phyloP scores from a whole-genome alignment of 805 yeast genomes.

The Yueomyces sinensis region DNA sequence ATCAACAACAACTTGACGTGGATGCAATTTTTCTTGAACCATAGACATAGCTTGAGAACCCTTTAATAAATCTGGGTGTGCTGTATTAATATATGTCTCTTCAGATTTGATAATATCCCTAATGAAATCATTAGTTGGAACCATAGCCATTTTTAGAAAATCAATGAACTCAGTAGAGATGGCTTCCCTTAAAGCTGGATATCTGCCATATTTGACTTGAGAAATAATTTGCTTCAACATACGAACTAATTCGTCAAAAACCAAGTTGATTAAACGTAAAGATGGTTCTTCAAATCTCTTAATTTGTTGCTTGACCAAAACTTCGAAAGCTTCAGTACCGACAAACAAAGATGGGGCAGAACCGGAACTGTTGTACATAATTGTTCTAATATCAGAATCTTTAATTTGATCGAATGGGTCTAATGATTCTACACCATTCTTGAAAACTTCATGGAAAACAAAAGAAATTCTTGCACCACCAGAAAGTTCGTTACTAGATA shows the following conservation, averaged over 20 bases:
- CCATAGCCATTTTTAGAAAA: slow-evolving; percentile 61
- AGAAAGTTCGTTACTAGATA: slow-evolving; percentile 77
- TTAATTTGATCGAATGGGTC: slow-evolving; percentile 96
- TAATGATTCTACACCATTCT: slow-evolving; percentile 79
- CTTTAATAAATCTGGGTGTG: slow-evolving; percentile 90
- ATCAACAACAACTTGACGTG: slow-evolving; percentile 64
- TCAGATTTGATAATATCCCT: slow-evolving; percentile 73
- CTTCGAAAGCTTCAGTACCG: slow-evolving; percentile 95
- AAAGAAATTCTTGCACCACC: slow-evolving; percentile 98
- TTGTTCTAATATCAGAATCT: slow-evolving; percentile 91
- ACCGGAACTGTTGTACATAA: slow-evolving; percentile 93
- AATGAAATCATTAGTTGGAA: slow-evolving; percentile 81
- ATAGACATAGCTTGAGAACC: slow-evolving; percentile 92
- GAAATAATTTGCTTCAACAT: slow-evolving; percentile 73
- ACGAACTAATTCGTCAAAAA: slow-evolving; percentile 89
- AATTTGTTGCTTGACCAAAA: slow-evolving; percentile 86
- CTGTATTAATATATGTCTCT: slow-evolving; percentile 91
- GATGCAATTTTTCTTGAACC: slow-evolving; percentile 70
- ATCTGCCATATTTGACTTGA: slow-evolving; percentile 73
- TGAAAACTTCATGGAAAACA: slow-evolving; percentile 91
- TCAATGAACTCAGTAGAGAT: slow-evolving; percentile 68
- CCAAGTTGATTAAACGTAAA: slow-evolving; percentile 72
- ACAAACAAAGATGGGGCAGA: slow-evolving; percentile 92
- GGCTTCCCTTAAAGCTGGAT: slow-evolving; percentile 83
- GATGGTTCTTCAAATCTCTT: slow-evolving; percentile 91